Conservation (phyloP, 768 basidiomycete genomes). For the Macrolepiota fuliginosa region DNA sequence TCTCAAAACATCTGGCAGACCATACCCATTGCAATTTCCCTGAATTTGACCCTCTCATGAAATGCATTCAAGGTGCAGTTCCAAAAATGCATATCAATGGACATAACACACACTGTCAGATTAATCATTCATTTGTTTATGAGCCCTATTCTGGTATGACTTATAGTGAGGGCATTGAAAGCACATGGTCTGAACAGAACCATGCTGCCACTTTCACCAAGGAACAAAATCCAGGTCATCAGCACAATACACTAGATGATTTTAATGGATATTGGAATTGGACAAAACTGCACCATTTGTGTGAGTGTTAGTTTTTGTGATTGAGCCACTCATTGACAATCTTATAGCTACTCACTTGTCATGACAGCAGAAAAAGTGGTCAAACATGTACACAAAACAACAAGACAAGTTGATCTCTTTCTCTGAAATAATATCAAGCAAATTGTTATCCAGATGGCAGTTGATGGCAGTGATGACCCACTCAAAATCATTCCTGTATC, state of each 20-base stretch:
- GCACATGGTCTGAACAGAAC: conserved; percentile 23
- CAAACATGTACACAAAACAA: too few species aligned
- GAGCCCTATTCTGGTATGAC: conserved; percentile 21
- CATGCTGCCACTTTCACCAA: conserved; percentile 25
- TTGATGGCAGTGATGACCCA: too few species aligned
- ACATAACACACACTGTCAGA: conserved; percentile 23
- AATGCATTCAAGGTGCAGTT: conserved; percentile 23
- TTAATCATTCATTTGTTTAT: conserved; percentile 24
- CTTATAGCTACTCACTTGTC: too few species aligned
- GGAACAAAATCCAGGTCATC: conserved; percentile 27
- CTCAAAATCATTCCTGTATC: too few species aligned
- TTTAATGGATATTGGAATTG: too few species aligned
- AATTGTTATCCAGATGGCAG: too few species aligned
- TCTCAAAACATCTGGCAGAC: conserved; percentile 15
- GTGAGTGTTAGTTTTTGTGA: conserved; percentile 14
- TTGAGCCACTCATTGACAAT: background rate
- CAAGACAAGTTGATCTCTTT: too few species aligned
- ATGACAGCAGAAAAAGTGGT: too few species aligned
- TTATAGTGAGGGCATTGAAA: conserved; percentile 28
- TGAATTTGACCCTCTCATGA: too few species aligned
- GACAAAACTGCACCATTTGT: conserved; percentile 22
- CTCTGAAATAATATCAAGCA: too few species aligned
- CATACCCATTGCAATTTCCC: conserved; percentile 13
- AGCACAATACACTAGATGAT: conserved; percentile 30
- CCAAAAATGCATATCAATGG: conserved; percentile 28